Percentiles rank a stretch among this genome's conserved stretches.
Evolutionary conservation across 2,329 filamentous ascomycete genomes (phyloP).

Genomic region (Ceratocystis papillata): DNA sequence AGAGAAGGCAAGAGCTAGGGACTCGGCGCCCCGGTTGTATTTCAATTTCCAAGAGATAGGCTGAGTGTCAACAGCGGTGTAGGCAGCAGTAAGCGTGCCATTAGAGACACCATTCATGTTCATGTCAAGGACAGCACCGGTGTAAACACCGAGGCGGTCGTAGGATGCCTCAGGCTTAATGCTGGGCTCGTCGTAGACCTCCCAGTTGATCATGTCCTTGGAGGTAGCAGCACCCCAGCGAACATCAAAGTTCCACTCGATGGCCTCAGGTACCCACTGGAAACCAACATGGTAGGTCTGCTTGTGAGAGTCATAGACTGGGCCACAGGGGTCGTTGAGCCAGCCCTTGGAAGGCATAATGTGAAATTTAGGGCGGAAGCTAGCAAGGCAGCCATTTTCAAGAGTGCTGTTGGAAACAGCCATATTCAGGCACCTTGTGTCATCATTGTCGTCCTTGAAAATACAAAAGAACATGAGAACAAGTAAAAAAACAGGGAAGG

Average conservation of each 20-base stretch:
- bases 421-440: constrained; percentile 15
- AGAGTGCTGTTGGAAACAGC: constrained; percentile 19
- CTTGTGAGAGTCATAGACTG: constrained; percentile 37
- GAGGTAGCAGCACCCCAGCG: constrained; percentile 34
- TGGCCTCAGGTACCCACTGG: constrained; percentile 28
- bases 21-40: constrained; percentile 38
- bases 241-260: constrained; percentile 27
- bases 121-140: constrained; percentile 36
- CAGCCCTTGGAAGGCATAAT: constrained; percentile 34
- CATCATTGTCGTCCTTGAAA: not conserved
- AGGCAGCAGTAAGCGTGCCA: constrained; percentile 35
- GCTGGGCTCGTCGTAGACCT: constrained; percentile 24
- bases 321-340: constrained; percentile 38
- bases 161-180: constrained; percentile 30
- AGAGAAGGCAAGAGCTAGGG: constrained; percentile 36
- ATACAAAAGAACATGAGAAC: no score
- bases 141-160: constrained; percentile 37
- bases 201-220: constrained; percentile 33
- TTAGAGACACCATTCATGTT: constrained; percentile 33
- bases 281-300: constrained; percentile 38
- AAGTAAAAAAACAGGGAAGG: not conserved
- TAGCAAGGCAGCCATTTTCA: constrained; percentile 17
- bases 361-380: constrained; percentile 32
- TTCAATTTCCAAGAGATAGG: constrained; percentile 39
- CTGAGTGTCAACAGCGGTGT: constrained; percentile 36